Base-by-base conservation (phyloP, 768 basidiomycete species). In the Psilocybe cyanescens region DNA sequence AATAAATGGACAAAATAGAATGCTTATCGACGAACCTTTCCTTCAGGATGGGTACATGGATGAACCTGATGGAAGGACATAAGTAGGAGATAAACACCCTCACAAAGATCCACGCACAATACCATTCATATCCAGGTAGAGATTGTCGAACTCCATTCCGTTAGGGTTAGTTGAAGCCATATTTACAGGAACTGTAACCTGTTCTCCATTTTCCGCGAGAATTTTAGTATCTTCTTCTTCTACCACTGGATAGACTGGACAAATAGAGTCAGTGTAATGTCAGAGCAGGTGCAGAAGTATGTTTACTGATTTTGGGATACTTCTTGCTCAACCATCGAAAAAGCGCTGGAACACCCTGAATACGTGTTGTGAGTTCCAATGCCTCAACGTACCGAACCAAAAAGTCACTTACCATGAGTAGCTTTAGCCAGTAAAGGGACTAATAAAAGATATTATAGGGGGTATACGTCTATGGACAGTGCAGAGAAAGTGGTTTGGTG, bases 121-220 rank as follows among this genome's bases (percentile, higher is more conserved):
- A 66, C 94, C 97, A 74, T 99, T 99, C 97, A 99, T 99, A 73
- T 99, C 97, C 46, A 99, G 82, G 74, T 99, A 99, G 49, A 99
- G 80, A 74, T 94, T 95, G 78, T 99, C 97, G 67, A 96, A 94
- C 78, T 99, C 97, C 60, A 83, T 80, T 28, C 91, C 94, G 73
- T 99, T 99, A n/a, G 97, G 97, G 74, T 99, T 99, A 33, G 91
- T 83, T 39, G 78, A 72, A 31, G 85, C 78, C 64, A 91, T 94
- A 74, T 95, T 91, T 48, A 97, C 76, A 8, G 95, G 95, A 58
- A 94, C 81, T 33, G 82, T 79, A 54, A 92, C 79, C 29, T 81
- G 82, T 71, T 86, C 77, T 65, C 91, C 95, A 61, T 88, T 81
- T 58, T 83, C 85, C 66, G 84, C 86, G 35, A 82, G 81, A 41